These are phyloP conservation scores for Globisporangium canariense DNA, from an alignment of 352 stramenopile species.

Conservation along the genomic window DNA sequence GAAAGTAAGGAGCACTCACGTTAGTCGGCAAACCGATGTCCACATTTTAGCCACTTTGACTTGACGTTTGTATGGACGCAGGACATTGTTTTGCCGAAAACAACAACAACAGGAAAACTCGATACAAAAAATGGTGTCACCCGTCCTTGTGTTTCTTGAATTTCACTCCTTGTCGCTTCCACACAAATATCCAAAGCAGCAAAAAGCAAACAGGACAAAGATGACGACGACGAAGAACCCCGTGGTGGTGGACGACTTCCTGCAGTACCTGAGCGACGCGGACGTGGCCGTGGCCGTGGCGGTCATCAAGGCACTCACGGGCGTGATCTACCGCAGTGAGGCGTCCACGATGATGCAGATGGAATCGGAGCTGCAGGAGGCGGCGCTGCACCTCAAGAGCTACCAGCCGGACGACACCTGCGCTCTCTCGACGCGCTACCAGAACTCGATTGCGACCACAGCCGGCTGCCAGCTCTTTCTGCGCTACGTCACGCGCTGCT, in stretches of 20 bases:
- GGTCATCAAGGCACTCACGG: slow-evolving; percentile 92
- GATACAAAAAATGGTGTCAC: too few species aligned
- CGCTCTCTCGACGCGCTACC: slow-evolving; percentile 41
- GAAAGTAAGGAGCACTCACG: too few species aligned
- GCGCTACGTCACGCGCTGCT: slow-evolving; percentile 91
- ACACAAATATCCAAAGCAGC: slow-evolving; percentile 67
- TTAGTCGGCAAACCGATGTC: too few species aligned
- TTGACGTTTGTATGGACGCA: too few species aligned
- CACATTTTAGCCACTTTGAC: too few species aligned
- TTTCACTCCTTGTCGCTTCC: background rate
- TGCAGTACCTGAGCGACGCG: slow-evolving; percentile 65
- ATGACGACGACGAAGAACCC: slow-evolving; percentile 13
- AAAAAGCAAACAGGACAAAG: slow-evolving; percentile 1
- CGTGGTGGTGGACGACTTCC: slow-evolving; percentile 68
- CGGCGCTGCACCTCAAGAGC: slow-evolving; percentile 64
- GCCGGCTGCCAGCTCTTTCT: slow-evolving; percentile 93
- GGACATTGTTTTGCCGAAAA: too few species aligned
- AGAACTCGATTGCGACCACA: slow-evolving; percentile 88
- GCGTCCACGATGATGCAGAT: slow-evolving; percentile 97
- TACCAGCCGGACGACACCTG: slow-evolving; percentile 44
- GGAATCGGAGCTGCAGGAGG: slow-evolving; percentile 89
- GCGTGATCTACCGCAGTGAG: slow-evolving; percentile 87
- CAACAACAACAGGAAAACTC: too few species aligned
- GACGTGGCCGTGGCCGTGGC: slow-evolving; percentile 90
- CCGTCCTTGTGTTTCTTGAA: too few species aligned